These are phyloP conservation scores for Boletus rubescentipes DNA, from an alignment of 768 basidiomycete genomes.

Conservation along the genomic window DNA sequence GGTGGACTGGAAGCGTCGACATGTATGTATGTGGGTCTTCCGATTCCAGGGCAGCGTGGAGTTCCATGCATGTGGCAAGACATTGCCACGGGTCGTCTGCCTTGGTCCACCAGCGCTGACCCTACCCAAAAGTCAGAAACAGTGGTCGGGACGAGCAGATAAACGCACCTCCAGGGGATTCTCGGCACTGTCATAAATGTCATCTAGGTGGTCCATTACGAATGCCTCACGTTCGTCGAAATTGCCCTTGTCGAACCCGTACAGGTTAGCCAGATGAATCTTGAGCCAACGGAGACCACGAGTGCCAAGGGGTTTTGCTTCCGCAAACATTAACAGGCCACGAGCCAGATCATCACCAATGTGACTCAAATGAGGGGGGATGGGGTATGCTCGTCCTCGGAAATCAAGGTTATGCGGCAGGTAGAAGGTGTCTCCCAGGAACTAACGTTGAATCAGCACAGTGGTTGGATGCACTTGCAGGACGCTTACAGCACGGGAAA, in stretches of 20 bases:
- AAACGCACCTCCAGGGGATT: slow-evolving; percentile 68
- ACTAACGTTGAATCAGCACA: slow-evolving; percentile 42
- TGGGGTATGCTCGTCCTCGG: slow-evolving; percentile 94
- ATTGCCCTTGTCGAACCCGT: slow-evolving; percentile 91
- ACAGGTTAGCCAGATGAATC: slow-evolving; percentile 91
- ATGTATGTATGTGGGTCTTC: slow-evolving; percentile 55
- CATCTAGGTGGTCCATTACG: slow-evolving; percentile 66
- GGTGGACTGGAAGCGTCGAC: slow-evolving; percentile 87
- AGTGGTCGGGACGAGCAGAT: neutral
- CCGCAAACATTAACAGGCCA: slow-evolving; percentile 82
- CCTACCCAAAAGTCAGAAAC: slow-evolving; percentile 40
- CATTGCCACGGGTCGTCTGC: slow-evolving; percentile 99
- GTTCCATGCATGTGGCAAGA: slow-evolving; percentile 88
- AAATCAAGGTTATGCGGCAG: slow-evolving; percentile 97
- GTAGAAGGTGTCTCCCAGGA: slow-evolving; percentile 86
- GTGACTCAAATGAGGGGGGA: slow-evolving; percentile 93
- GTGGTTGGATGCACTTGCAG: neutral
- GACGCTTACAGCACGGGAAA: slow-evolving; percentile 77
- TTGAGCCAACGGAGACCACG: slow-evolving; percentile 92
- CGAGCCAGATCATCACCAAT: slow-evolving; percentile 93
- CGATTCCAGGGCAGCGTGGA: slow-evolving; percentile 76
- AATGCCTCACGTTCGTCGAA: slow-evolving; percentile 91
- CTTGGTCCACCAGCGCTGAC: slow-evolving; percentile 80
- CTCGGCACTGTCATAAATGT: slow-evolving; percentile 80
- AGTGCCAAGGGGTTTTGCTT: slow-evolving; percentile 74